Evolutionary conservation across 2,329 filamentous ascomycete species (phyloP), one percentile per base, ranked within the genome.

Genomic region (Tolypocladium ovalisporum): DNA sequence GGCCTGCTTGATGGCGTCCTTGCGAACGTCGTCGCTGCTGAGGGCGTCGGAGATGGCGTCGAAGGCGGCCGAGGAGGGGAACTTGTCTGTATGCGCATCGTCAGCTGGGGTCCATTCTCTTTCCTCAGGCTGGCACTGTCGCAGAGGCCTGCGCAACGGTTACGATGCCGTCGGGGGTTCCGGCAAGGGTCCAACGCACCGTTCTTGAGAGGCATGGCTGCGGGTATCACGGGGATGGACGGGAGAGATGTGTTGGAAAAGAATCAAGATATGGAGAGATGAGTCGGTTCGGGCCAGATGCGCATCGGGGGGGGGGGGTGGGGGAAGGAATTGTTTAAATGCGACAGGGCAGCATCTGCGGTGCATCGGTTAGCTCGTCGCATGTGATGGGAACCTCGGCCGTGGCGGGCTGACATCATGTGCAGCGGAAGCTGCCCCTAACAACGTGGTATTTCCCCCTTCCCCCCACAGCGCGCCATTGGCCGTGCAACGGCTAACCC

Each of bases 51-150:
- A 84, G 80, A 99, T 97, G 68, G 79, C 81, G 71, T 99, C 94
- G 75, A 99, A 99, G 65, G 92, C 91, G 63, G 76, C 86, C 59
- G 94, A 97, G 68, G 93, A 85, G 63, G 94, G 93, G 76, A 96
- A 97, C 64, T 86, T 85, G 74, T 84, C 88, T 91, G 60, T 3
- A 22, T 6, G 36, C n/a, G 24, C 24, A 36, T 27, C 49, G 52
- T 57, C 34, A 56, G 56, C 55, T 17, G 19, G 15, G 19, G 15
- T n/a, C n/a, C n/a, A n/a, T 7, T 1, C 19, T 29, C 24, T 12
- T 37, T 47, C 29, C 34, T 2, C 17, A 34, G 3, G 10, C 9
- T 1, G 5, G 13, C 19, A 3, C 17, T 9, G 47, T 22, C 47
- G 47, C 29, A 3, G 44, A 32, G n/a, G 8, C 15, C 15, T 32